Evolutionary conservation across 768 basidiomycete genomes (phyloP).

Genomic region (Suillus lakei): DNA sequence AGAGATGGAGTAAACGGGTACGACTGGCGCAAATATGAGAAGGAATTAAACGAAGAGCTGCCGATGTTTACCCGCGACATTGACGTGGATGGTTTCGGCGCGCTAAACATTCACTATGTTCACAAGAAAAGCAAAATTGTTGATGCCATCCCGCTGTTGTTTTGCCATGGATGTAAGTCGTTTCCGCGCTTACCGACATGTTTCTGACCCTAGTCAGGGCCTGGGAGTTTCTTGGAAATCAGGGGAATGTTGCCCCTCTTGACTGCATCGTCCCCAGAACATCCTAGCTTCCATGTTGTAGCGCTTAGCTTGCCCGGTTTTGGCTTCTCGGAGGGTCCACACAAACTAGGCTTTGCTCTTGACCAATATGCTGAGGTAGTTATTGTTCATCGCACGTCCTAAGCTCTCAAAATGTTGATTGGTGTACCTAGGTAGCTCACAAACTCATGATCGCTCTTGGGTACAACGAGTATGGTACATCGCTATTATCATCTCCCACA

Average conservation of each 20-base stretch:
- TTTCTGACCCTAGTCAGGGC: slow-evolving; percentile 2
- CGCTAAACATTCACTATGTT: slow-evolving; percentile 61
- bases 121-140: slow-evolving; percentile 51
- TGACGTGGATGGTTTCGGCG: slow-evolving; percentile 49
- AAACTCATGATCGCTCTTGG: slow-evolving; percentile 55
- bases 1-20: slow-evolving; percentile 57
- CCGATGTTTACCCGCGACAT: slow-evolving; percentile 53
- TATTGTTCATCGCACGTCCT: not conserved
- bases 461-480: slow-evolving; percentile 15
- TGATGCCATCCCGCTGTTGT: slow-evolving; percentile 60
- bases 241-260: slow-evolving; percentile 43
- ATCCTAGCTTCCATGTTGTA: slow-evolving; percentile 69
- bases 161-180: slow-evolving; percentile 63
- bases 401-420: slow-evolving; percentile 8
- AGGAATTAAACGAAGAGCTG: slow-evolving; percentile 45
- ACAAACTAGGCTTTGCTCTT: slow-evolving; percentile 51
- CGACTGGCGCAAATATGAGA: slow-evolving; percentile 61
- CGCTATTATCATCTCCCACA: not conserved
- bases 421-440: slow-evolving; percentile 40
- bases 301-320: slow-evolving; percentile 38
- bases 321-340: slow-evolving; percentile 64
- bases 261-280: slow-evolving; percentile 40
- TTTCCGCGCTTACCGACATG: slow-evolving; percentile 36
- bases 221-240: slow-evolving; percentile 2
- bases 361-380: slow-evolving; percentile 61